Base-by-base conservation (phyloP, 768 basidiomycete species). In the Sporobolomyces phaffii region DNA sequence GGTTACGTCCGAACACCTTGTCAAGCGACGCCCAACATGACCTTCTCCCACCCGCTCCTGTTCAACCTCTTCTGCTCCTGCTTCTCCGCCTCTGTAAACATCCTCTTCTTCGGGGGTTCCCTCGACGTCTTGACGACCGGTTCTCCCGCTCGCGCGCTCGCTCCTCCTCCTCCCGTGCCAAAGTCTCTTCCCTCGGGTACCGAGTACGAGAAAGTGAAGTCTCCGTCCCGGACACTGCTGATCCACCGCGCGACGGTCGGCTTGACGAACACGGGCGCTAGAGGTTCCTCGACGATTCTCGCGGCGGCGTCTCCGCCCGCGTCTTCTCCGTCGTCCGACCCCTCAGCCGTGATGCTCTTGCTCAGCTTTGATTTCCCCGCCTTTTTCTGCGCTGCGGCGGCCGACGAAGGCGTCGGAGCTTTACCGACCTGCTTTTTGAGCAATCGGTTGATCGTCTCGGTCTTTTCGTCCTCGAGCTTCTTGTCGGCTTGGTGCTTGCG, bases 381-480 rank as follows among this genome's bases (percentile, higher is more conserved):
- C 22, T 61, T 61, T 24, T n/a, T 29, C 1, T 45, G n/a, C 50
- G 33, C 33, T 24, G 24, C 38, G 18, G 28, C 17, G 24, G 36
- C 11, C 18, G 50, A 20, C 3, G 58, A 38, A 10, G 54, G 31
- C 33, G 60, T 61, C 14, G 60, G 52, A 31, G 52, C 45, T 28
- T 64, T 64, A 1, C 70, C 70, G 41, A 86, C 85, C 75, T 89
- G 89, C 77, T 91, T 91, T 76, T 90, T 90, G 17, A 92, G 82
- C 18, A 92, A 81, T 31, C 90, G 86, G 73, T 91, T 91, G 76
- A 92, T 91, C 0, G 90, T 91, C 73, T 91, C 90, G 28, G 85
- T 85, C 88, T 90, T 68, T 84, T 90, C 89, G 64, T 90, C 88
- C 74, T 89, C 87, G 5, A 90, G 80, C 77, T 87, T 88, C 79